phyloP scores from a whole-genome alignment of 1,139 yeast genomes.

The Blastobotrys serpentis region DNA sequence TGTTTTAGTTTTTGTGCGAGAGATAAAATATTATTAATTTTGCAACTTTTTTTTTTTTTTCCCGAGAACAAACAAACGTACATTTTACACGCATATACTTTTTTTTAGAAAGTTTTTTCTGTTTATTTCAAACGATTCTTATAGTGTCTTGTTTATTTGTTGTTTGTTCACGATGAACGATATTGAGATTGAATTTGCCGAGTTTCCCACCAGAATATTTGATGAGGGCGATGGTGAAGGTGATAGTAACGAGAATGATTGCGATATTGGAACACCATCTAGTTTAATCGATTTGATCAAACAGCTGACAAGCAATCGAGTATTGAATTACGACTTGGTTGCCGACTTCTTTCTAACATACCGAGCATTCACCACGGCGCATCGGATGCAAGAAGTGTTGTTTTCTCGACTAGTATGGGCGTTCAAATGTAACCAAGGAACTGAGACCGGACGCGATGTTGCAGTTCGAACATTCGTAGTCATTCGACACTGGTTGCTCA shows the following conservation, averaged over 20 bases:
- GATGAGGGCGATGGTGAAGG: not conserved
- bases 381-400: slow-evolving; percentile 58
- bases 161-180: slow-evolving; percentile 6
- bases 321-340: slow-evolving; percentile 72
- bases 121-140: too few relatives aligned
- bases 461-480: slow-evolving; percentile 85
- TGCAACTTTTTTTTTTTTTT: not conserved
- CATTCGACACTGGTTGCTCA: slow-evolving; percentile 83
- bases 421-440: slow-evolving; percentile 35
- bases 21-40: not conserved
- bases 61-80: not conserved
- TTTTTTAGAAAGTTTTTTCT: too few relatives aligned
- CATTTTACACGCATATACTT: not conserved
- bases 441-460: slow-evolving; percentile 59
- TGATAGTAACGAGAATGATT: not conserved
- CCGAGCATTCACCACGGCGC: slow-evolving; percentile 63
- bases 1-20: too few relatives aligned
- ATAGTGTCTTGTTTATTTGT: too few relatives aligned
- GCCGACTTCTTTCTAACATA: slow-evolving; percentile 86
- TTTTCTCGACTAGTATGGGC: slow-evolving; percentile 75
- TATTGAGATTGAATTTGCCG: not conserved
- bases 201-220: not conserved
- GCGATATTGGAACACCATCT: not conserved
- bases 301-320: slow-evolving; percentile 74
- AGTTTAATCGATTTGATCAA: slow-evolving; percentile 48